Evolutionary conservation across 1,139 yeast genomes (phyloP).

Genomic region (Hyphopichia pseudoburtonii): DNA sequence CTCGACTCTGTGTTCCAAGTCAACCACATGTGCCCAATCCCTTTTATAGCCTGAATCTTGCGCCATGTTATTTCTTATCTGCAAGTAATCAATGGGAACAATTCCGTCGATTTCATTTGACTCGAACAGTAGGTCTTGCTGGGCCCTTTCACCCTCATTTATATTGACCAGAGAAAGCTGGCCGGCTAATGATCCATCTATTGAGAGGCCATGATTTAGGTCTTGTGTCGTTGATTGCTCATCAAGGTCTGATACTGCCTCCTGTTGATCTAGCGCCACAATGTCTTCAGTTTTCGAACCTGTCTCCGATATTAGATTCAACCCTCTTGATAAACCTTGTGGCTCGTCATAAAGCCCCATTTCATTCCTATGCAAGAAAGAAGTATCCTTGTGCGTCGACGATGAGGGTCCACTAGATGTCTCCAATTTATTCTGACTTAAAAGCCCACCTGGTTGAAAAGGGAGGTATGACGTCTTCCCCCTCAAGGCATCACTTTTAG

Average conservation of each 20-base stretch:
- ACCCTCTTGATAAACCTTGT: conserved; percentile 78
- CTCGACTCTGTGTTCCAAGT: conserved; percentile 75
- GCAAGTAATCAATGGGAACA: conserved; percentile 60
- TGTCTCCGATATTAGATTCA: conserved; percentile 26
- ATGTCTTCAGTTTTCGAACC: conserved; percentile 9
- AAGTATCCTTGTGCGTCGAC: conserved; percentile 31
- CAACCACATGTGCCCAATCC: conserved; percentile 96
- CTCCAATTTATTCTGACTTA: conserved; percentile 28
- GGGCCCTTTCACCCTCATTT: background rate
- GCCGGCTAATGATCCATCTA: no score
- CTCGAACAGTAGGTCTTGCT: conserved; percentile 26
- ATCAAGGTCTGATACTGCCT: conserved; percentile 14
- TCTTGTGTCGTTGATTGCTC: background rate
- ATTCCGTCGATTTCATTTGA: conserved; percentile 65
- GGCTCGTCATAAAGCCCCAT: conserved; percentile 81
- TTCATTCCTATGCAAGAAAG: conserved; percentile 61
- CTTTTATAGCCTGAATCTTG: conserved; percentile 41
- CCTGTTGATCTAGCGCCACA: conserved; percentile 13
- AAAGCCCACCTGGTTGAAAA: conserved; percentile 89
- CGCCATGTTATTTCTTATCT: conserved; percentile 25
- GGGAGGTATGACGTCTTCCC: conserved; percentile 83
- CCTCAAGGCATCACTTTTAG: conserved; percentile 58
- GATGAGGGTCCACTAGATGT: no score
- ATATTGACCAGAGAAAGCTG: background rate
- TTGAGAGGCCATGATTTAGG: background rate